phyloP scores from a whole-genome alignment of 495 filamentous ascomycete species.

The Neurospora hispaniola region DNA sequence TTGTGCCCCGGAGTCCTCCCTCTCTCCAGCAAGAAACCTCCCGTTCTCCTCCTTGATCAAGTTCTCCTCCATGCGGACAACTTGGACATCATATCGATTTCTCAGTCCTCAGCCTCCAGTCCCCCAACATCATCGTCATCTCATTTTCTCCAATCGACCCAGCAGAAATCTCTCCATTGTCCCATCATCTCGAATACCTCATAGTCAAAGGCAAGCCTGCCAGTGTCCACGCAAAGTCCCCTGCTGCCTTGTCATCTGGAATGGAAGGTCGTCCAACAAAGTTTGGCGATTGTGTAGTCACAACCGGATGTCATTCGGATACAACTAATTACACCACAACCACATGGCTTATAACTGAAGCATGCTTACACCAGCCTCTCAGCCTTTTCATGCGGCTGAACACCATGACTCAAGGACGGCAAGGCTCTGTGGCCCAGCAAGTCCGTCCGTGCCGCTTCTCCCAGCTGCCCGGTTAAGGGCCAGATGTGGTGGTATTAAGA shows the following conservation, averaged over 20 bases:
- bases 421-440: background rate
- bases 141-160: background rate
- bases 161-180: background rate
- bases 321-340: background rate
- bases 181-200: background rate
- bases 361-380: background rate
- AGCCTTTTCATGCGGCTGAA: background rate
- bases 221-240: background rate
- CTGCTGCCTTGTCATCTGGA: background rate
- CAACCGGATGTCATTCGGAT: background rate
- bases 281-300: background rate
- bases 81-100: background rate
- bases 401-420: background rate
- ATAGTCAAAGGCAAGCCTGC: background rate
- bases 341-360: background rate
- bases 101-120: background rate
- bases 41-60: background rate
- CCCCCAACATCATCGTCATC: background rate
- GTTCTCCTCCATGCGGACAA: background rate
- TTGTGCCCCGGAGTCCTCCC: background rate
- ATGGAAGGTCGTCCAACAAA: background rate
- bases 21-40: background rate
- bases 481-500: background rate
- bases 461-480: background rate
- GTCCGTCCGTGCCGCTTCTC: background rate